A percentile compares a stretch with the other conserved stretches of the same genome.
phyloP scores from a whole-genome alignment of 805 yeast genomes.

The Myxozyma melibiosi region DNA sequence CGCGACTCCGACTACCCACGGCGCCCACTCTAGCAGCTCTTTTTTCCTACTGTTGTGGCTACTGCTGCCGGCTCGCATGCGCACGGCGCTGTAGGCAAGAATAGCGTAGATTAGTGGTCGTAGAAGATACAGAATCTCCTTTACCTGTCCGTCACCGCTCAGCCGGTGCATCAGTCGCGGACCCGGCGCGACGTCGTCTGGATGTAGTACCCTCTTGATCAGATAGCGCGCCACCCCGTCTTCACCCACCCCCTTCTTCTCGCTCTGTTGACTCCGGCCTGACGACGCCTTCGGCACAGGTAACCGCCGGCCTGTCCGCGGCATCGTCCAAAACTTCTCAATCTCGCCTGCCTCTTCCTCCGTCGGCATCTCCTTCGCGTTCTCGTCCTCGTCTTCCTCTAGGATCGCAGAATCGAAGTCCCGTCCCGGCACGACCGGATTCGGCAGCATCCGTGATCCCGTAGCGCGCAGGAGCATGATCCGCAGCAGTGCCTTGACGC shows the following conservation, averaged over 20 bases:
- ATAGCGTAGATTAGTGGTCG: constrained; percentile 47
- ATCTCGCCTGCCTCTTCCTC: constrained; percentile 1
- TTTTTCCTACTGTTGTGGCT: neutral
- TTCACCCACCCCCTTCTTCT: constrained; percentile 17
- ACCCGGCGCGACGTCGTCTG: constrained; percentile 43
- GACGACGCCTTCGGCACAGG: constrained; percentile 21
- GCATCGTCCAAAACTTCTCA: constrained; percentile 28
- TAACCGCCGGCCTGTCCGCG: constrained; percentile 34
- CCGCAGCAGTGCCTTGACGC: constrained; percentile 38
- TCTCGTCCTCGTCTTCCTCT: constrained; percentile 21
- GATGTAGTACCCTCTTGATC: constrained; percentile 36
- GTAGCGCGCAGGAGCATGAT: constrained; percentile 39
- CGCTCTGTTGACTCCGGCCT: neutral
- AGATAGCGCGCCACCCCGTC: constrained; percentile 35
- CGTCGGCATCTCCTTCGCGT: neutral
- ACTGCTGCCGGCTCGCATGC: neutral
- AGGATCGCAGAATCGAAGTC: constrained; percentile 43
- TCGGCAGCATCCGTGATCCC: constrained; percentile 38
- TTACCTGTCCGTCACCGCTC: constrained; percentile 30
- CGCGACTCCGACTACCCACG: constrained; percentile 46
- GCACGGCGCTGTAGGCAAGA: constrained; percentile 29
- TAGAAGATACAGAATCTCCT: constrained; percentile 44
- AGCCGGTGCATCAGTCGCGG: constrained; percentile 40
- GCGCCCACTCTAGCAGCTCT: constrained; percentile 42
- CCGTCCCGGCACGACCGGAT: constrained; percentile 41